Evolutionary conservation across 495 filamentous ascomycete species (phyloP).

Genomic region (Penicillium psychrofluorescens): DNA sequence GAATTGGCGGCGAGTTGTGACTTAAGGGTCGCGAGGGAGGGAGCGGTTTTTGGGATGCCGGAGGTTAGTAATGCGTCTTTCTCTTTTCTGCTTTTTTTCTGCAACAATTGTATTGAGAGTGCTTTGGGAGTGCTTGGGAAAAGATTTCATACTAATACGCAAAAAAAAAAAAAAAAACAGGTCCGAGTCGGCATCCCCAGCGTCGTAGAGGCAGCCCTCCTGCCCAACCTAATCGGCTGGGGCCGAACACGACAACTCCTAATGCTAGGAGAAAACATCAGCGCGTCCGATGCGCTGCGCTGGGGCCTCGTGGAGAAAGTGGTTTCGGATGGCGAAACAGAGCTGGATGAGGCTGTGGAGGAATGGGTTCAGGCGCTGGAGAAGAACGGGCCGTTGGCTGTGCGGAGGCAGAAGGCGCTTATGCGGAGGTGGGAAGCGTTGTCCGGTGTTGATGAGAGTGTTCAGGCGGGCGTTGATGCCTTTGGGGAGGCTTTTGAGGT

Average conservation of each 20-base stretch:
- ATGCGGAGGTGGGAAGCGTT: constrained; percentile 17
- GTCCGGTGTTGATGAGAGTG: constrained; percentile 7
- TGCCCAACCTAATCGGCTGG: constrained; percentile 18
- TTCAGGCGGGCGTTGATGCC: constrained; percentile 12
- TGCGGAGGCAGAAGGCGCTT: constrained; percentile 16
- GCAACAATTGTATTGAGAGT: too few species aligned
- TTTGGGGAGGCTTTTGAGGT: constrained; percentile 14
- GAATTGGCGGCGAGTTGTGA: constrained; percentile 18
- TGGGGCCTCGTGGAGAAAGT: constrained; percentile 21
- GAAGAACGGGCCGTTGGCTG: constrained; percentile 15
- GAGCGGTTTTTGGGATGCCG: constrained; percentile 20
- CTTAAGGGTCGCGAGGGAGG: constrained; percentile 11
- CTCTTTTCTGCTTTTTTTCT: too few species aligned
- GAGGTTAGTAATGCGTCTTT: constrained; percentile 6
- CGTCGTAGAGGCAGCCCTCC: constrained; percentile 18
- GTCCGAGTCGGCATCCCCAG: constrained; percentile 17
- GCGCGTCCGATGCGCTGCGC: constrained; percentile 11
- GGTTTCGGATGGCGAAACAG: constrained; percentile 1
- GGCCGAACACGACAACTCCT: constrained; percentile 16
- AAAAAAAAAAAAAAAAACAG: constrained; percentile 1
- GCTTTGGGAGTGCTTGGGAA: too few species aligned
- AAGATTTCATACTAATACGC: too few species aligned
- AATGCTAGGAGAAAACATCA: constrained; percentile 16
- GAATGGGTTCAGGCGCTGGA: constrained; percentile 14
- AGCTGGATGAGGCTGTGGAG: constrained; percentile 17